Percentiles rank a stretch among this genome's conserved stretches.
Conservation (phyloP, 2,329 filamentous ascomycete species). For the Diplocarpon mali region DNA sequence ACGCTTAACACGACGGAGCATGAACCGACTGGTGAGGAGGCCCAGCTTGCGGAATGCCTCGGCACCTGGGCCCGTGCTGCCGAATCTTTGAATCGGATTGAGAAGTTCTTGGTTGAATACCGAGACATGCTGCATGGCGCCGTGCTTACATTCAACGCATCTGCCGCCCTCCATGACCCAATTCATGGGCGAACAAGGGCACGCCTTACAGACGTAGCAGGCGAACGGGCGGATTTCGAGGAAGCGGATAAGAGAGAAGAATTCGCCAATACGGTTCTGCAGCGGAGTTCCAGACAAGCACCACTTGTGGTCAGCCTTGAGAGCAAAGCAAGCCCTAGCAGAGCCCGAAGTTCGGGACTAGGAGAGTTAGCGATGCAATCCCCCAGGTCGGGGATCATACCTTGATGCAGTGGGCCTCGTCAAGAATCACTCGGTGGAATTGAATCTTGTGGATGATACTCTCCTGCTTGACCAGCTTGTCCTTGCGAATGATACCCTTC, state of each 20-base stretch:
- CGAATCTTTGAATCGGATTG: conserved; percentile 63
- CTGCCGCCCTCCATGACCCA: conserved; percentile 67
- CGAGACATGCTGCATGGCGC: conserved; percentile 48
- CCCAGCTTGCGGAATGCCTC: conserved; percentile 73
- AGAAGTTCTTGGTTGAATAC: conserved; percentile 93
- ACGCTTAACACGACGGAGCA: conserved; percentile 89
- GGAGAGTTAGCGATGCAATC: conserved; percentile 17
- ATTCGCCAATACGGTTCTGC: conserved; percentile 94
- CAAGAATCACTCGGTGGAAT: conserved; percentile 86
- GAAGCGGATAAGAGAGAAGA: conserved; percentile 90
- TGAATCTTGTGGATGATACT: conserved; percentile 73
- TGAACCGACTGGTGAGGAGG: conserved; percentile 82
- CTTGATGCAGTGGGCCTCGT: conserved; percentile 94
- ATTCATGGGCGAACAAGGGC: conserved; percentile 68
- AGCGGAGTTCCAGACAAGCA: conserved; percentile 91
- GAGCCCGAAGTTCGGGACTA: conserved; percentile 76
- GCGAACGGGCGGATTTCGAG: conserved; percentile 81
- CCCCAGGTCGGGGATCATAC: conserved; percentile 27
- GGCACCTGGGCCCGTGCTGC: conserved; percentile 48
- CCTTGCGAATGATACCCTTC: conserved; percentile 76
- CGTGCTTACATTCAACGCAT: conserved; percentile 59
- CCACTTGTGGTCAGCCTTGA: conserved; percentile 85
- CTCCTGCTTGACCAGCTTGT: conserved; percentile 68
- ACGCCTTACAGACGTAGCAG: conserved; percentile 87
- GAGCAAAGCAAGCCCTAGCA: conserved; percentile 86